A percentile compares a stretch with the other conserved stretches of the same genome.
phyloP scores from a whole-genome alignment of 352 stramenopile genomes.

The Globisporangium barbulae region DNA sequence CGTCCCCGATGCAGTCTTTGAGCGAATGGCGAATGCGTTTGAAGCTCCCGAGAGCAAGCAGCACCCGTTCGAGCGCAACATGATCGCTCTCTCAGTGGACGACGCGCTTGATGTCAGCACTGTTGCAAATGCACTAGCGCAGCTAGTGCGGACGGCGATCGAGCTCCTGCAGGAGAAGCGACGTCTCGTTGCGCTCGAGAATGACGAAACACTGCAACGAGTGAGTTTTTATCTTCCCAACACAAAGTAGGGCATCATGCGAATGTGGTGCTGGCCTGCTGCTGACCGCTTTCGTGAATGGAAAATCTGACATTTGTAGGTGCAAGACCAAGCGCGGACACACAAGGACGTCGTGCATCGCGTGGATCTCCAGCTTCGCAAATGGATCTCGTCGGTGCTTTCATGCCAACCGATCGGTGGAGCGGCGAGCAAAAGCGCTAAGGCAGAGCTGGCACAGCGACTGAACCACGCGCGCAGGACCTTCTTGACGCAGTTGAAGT shows the following conservation, averaged over 20 bases:
- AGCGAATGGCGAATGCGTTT: conserved; percentile 46
- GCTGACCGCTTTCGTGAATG: not conserved
- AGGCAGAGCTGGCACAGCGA: conserved; percentile 21
- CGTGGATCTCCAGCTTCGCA: conserved; percentile 54
- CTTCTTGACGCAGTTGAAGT: conserved; percentile 36
- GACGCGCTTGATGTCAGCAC: not conserved
- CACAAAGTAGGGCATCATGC: not conserved
- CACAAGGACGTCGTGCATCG: conserved; percentile 35
- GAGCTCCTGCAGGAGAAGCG: not conserved
- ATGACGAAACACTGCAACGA: not conserved
- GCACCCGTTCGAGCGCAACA: conserved; percentile 39
- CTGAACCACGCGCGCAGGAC: conserved; percentile 45
- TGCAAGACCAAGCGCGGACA: conserved; percentile 28
- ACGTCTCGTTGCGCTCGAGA: not conserved
- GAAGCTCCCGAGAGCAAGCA: conserved; percentile 28
- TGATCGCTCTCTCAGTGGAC: not conserved
- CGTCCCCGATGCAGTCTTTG: conserved; percentile 43
- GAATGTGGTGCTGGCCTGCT: not conserved
- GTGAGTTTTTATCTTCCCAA: not conserved
- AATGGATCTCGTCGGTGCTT: conserved; percentile 50
- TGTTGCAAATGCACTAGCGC: not conserved
- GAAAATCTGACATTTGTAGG: conserved; percentile 16
- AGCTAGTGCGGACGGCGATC: not conserved
- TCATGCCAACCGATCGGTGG: conserved; percentile 14
- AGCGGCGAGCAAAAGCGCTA: conserved; percentile 14